A percentile compares a stretch with the other conserved stretches of the same genome.
Conservation (phyloP, 805 yeast species). For the Yamadazyma paraphyllophila region DNA sequence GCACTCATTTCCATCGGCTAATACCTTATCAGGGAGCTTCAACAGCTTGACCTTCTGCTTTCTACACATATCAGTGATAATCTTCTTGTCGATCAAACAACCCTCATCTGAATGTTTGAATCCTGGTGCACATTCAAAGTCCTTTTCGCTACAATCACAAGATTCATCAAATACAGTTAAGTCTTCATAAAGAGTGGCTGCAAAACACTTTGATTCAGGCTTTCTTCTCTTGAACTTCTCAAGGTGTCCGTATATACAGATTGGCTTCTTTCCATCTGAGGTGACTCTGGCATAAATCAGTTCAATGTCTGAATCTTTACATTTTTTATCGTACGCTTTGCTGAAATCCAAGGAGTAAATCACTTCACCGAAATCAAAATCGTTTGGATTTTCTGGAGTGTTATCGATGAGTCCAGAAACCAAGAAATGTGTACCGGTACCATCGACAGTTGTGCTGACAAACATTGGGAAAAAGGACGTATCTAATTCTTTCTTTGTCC, state of each 20-base stretch:
- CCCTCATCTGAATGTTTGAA: conserved; percentile 33
- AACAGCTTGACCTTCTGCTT: conserved; percentile 20
- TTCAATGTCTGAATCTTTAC: conserved; percentile 59
- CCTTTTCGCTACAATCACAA: conserved; percentile 64
- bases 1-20: conserved; percentile 48
- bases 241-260: conserved; percentile 68
- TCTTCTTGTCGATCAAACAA: conserved; percentile 44
- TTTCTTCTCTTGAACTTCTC: conserved; percentile 66
- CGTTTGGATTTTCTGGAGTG: conserved; percentile 10
- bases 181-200: conserved; percentile 46
- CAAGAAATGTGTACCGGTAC: conserved; percentile 60
- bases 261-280: conserved; percentile 25
- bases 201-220: conserved; percentile 61
- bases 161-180: conserved; percentile 47
- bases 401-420: conserved; percentile 40
- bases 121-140: conserved; percentile 68
- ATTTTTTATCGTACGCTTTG: conserved; percentile 47
- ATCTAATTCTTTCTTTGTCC: conserved; percentile 54
- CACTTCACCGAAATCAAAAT: conserved; percentile 15
- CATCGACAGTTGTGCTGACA: conserved; percentile 63
- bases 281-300: conserved; percentile 53
- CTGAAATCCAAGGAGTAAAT: conserved; percentile 54
- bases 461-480: conserved; percentile 37
- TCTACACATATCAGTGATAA: conserved; percentile 25
- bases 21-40: conserved; percentile 37